Conservation (phyloP, 768 basidiomycete genomes). For the Agaricus bisporus region DNA sequence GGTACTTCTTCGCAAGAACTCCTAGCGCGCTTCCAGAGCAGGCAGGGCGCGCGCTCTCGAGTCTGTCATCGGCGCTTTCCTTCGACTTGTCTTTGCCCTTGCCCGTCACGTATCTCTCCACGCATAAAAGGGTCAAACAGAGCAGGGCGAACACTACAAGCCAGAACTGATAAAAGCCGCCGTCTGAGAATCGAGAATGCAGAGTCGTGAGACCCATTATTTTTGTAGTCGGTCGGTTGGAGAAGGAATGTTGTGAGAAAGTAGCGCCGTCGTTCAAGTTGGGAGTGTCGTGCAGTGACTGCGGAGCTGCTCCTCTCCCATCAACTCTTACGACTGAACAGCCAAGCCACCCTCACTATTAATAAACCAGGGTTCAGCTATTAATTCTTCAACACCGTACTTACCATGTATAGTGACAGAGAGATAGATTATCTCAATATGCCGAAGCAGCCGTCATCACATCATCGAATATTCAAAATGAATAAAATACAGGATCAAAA, state of each 20-base stretch:
- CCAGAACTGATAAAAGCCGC: conserved; percentile 21
- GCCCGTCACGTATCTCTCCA: conserved; percentile 17
- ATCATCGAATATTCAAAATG: no score
- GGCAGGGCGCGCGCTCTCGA: conserved; percentile 12
- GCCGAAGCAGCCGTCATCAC: no score
- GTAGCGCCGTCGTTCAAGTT: no score
- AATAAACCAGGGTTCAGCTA: no score
- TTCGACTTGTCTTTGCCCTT: background rate
- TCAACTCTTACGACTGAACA: background rate
- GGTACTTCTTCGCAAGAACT: conserved; percentile 39
- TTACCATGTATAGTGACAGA: no score
- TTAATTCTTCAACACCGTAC: no score
- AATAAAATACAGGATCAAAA: no score
- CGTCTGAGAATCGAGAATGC: background rate
- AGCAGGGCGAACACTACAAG: conserved; percentile 18
- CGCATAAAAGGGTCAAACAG: conserved; percentile 15
- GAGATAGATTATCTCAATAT: no score
- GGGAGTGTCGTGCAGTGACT: background rate
- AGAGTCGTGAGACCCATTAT: background rate
- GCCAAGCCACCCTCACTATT: background rate
- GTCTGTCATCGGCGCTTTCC: conserved; percentile 15
- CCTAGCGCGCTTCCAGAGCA: conserved; percentile 12
- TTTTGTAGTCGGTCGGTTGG: background rate
- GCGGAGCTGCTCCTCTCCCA: background rate
- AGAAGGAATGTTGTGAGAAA: background rate